A percentile compares a stretch with the other conserved stretches of the same genome.
phyloP scores from a whole-genome alignment of 129 eudicot genomes.

The Heracleum sosnowskyi region DNA sequence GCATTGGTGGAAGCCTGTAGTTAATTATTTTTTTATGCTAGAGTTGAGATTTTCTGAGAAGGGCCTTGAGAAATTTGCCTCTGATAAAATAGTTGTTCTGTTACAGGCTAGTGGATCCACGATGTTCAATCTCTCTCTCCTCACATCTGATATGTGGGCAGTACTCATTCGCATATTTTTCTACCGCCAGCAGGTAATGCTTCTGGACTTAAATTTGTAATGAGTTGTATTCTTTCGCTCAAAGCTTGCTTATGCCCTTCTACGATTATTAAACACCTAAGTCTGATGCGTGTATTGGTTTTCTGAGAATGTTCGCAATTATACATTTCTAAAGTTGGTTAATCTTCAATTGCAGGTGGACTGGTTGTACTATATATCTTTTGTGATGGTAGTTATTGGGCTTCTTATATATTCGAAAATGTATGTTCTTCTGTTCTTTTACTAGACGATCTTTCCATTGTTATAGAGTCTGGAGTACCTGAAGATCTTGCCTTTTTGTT shows the following conservation, averaged over 20 bases:
- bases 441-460: background rate
- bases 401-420: conserved; percentile 60
- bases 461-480: background rate
- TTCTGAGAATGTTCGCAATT: background rate
- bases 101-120: conserved; percentile 81
- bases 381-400: conserved; percentile 55
- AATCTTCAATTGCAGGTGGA: conserved; percentile 53
- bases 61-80: background rate
- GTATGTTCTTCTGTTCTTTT: conserved; percentile 28
- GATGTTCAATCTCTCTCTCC: conserved; percentile 75
- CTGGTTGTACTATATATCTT: conserved; percentile 68
- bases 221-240: background rate
- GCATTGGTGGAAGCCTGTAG: background rate
- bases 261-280: too few relatives aligned
- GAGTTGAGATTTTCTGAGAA: background rate
- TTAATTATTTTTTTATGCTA: background rate
- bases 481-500: background rate
- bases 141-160: conserved; percentile 97
- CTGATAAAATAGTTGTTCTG: background rate
- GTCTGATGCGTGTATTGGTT: background rate
- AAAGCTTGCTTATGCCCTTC: background rate
- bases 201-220: background rate
- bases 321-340: background rate
- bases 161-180: conserved; percentile 63
- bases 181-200: conserved; percentile 67